Evolutionary conservation across 345 rosid genomes (phyloP).

Genomic region (Citrus maxima): DNA sequence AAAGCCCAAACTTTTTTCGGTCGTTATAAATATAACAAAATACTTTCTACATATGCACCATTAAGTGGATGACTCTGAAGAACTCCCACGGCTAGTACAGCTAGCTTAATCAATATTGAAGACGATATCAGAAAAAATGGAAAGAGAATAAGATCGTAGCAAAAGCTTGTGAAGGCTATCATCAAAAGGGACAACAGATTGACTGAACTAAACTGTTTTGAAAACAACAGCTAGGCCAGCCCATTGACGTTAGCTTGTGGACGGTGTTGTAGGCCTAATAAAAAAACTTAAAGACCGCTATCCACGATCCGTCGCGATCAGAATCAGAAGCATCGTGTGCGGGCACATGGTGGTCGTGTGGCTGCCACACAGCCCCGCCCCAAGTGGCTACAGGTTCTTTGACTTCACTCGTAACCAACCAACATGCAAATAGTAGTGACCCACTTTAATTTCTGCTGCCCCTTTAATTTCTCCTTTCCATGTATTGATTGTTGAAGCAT

Average conservation of each 20-base stretch:
- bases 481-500: neutral
- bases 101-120: too few relatives aligned
- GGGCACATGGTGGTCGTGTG: conserved; percentile 12
- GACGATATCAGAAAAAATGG: too few relatives aligned
- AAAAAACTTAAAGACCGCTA: neutral
- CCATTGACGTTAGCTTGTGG: neutral
- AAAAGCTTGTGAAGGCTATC: neutral
- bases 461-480: too few relatives aligned
- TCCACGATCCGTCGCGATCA: neutral
- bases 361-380: conserved; percentile 5
- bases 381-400: neutral
- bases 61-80: too few relatives aligned
- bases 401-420: conserved; percentile 5
- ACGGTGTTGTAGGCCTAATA: neutral
- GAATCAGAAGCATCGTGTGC: neutral
- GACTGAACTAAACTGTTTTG: neutral
- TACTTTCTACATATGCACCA: neutral
- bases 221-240: neutral
- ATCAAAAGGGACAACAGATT: neutral
- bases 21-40: neutral
- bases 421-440: neutral
- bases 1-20: neutral
- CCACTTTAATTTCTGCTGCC: neutral
- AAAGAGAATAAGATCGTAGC: too few relatives aligned
- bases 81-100: too few relatives aligned